A percentile compares a stretch with the other conserved stretches of the same genome.
Evolutionary conservation across 139 green algal genomes (phyloP).

Genomic region (Chlamydomonas asymmetrica): DNA sequence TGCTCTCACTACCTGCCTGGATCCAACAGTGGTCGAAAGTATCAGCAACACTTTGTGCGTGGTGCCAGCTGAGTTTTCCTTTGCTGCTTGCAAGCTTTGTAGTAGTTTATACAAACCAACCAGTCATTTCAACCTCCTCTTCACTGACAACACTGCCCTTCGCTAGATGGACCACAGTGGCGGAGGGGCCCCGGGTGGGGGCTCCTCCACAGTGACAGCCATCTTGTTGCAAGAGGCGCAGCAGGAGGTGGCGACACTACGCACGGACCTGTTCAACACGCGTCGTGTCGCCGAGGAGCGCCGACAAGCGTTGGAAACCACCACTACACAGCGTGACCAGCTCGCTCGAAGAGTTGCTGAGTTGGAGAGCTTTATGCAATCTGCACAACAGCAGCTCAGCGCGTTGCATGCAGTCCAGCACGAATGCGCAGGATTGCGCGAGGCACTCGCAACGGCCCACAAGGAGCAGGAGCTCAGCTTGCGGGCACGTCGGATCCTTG

Average conservation of each 20-base stretch:
- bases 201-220: not conserved
- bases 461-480: constrained; percentile 23
- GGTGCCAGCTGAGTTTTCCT: too few species aligned
- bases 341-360: not conserved
- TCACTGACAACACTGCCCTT: not conserved
- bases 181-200: too few species aligned
- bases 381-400: constrained; percentile 8
- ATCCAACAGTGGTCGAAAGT: too few species aligned
- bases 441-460: not conserved
- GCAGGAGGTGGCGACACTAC: constrained; percentile 41
- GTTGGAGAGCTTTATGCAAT: constrained; percentile 7
- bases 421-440: constrained; percentile 15
- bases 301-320: constrained; percentile 11
- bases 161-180: not conserved
- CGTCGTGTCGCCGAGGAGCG: constrained; percentile 42
- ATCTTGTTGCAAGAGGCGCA: constrained; percentile 47
- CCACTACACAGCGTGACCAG: constrained; percentile 4
- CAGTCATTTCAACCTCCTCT: too few species aligned
- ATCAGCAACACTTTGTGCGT: not conserved
- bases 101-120: not conserved
- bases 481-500: constrained; percentile 17
- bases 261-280: constrained; percentile 42
- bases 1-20: too few species aligned
- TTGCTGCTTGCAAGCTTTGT: not conserved
- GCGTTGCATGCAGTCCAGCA: constrained; percentile 21